Percentiles rank a stretch among this genome's conserved stretches.
phyloP scores from a whole-genome alignment of 495 filamentous ascomycete species.

The Sporormia fimetaria region DNA sequence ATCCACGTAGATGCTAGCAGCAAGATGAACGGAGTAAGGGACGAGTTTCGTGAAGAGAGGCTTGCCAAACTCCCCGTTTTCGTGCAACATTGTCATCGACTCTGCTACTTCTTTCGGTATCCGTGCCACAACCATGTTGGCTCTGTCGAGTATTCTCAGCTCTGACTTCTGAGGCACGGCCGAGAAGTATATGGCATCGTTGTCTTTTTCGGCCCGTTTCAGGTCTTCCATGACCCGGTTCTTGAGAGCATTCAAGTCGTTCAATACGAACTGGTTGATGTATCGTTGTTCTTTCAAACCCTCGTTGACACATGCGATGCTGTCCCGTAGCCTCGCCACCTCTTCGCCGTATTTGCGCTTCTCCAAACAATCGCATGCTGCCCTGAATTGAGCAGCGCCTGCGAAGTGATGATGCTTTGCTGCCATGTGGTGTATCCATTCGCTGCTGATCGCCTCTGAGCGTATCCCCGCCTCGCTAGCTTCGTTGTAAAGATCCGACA shows the following conservation, averaged over 20 bases:
- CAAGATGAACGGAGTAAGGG: constrained; percentile 89
- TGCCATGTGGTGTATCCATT: constrained; percentile 97
- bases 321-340: constrained; percentile 74
- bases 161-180: constrained; percentile 82
- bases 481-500: constrained; percentile 80
- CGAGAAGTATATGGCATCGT: constrained; percentile 84
- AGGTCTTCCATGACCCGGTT: constrained; percentile 72
- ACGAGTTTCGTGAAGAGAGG: constrained; percentile 85
- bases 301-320: constrained; percentile 70
- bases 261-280: constrained; percentile 71
- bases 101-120: constrained; percentile 75
- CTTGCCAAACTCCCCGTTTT: constrained; percentile 66
- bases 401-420: constrained; percentile 98
- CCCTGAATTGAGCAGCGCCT: constrained; percentile 89
- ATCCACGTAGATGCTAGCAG: constrained; percentile 90
- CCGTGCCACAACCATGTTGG: constrained; percentile 73
- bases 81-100: constrained; percentile 65
- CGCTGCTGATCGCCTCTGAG: constrained; percentile 76
- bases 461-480: constrained; percentile 79
- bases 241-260: constrained; percentile 76
- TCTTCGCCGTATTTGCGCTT: constrained; percentile 94
- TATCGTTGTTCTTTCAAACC: constrained; percentile 77
- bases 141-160: constrained; percentile 72
- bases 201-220: constrained; percentile 90
- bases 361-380: constrained; percentile 83